phyloP scores from a whole-genome alignment of 441 rosid genomes.

The Populus hybrid region DNA sequence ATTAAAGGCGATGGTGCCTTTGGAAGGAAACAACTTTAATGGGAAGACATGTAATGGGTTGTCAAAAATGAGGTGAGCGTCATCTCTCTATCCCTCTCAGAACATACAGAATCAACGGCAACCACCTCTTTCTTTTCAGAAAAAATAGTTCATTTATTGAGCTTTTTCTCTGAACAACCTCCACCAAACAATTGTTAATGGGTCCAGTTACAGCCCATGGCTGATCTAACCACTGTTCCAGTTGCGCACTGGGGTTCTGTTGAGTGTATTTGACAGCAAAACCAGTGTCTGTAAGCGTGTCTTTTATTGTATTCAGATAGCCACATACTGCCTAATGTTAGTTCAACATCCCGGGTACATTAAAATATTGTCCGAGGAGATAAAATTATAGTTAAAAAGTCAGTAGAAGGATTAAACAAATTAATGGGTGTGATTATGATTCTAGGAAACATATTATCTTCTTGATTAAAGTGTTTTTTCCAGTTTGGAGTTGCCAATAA shows the following conservation, averaged over 20 bases:
- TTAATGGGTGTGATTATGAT: slow-evolving; percentile 22
- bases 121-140: no score
- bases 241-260: neutral
- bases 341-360: neutral
- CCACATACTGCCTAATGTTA: neutral
- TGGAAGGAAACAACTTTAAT: slow-evolving; percentile 45
- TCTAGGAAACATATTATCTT: neutral
- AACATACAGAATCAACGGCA: no score
- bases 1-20: slow-evolving; percentile 38
- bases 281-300: neutral
- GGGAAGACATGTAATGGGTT: slow-evolving; percentile 23
- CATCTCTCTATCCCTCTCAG: slow-evolving; percentile 10
- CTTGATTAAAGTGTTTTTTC: slow-evolving; percentile 12
- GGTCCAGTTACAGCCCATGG: slow-evolving; percentile 22
- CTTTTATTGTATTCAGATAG: neutral
- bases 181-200: slow-evolving; percentile 23
- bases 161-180: slow-evolving; percentile 1
- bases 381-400: neutral
- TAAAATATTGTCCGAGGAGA: neutral
- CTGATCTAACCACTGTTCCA: slow-evolving; percentile 13
- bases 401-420: slow-evolving; percentile 5
- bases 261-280: neutral
- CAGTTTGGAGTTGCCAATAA: neutral
- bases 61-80: slow-evolving; percentile 29
- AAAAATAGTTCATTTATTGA: neutral